These are phyloP conservation scores for Phaeodactylum tricornutum DNA, from an alignment of 108 stramenopile genomes.

Conservation along the genomic window DNA sequence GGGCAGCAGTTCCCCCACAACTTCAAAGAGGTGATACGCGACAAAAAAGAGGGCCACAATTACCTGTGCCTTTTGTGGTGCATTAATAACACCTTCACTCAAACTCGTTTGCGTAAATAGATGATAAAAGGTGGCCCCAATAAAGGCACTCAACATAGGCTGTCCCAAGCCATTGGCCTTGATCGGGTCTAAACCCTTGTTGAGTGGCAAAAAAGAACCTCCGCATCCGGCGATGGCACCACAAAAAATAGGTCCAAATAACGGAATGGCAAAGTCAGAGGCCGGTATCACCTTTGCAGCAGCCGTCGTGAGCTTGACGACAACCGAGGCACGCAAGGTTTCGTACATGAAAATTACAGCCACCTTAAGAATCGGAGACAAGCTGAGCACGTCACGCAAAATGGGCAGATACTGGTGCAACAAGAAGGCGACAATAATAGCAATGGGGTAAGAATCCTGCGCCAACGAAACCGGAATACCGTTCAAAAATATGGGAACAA, in stretches of 20 bases:
- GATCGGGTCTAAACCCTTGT: constrained; percentile 83
- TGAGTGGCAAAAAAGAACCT: constrained; percentile 78
- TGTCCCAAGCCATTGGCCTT: constrained; percentile 50
- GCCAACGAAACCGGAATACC: constrained; percentile 64
- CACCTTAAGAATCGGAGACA: constrained; percentile 18
- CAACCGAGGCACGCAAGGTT: constrained; percentile 59
- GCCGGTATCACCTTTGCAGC: constrained; percentile 60
- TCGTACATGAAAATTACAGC: constrained; percentile 58
- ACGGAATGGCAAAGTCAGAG: constrained; percentile 53
- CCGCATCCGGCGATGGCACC: constrained; percentile 83
- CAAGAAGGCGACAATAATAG: constrained; percentile 53
- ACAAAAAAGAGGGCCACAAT: constrained; percentile 68
- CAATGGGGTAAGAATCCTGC: constrained; percentile 75
- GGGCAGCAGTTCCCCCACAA: not conserved
- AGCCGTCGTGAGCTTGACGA: constrained; percentile 42
- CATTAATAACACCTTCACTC: constrained; percentile 52
- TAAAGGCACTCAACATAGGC: constrained; percentile 67
- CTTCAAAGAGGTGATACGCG: constrained; percentile 11
- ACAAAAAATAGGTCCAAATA: constrained; percentile 88
- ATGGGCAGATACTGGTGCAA: constrained; percentile 70
- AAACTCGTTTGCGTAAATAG: constrained; percentile 52
- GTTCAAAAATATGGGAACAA: constrained; percentile 85
- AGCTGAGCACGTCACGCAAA: constrained; percentile 54
- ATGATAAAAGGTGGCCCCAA: constrained; percentile 68
- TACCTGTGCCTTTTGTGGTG: constrained; percentile 56